These are phyloP conservation scores for Yamadazyma tumulicola DNA, from an alignment of 805 yeast species.

Conservation along the genomic window DNA sequence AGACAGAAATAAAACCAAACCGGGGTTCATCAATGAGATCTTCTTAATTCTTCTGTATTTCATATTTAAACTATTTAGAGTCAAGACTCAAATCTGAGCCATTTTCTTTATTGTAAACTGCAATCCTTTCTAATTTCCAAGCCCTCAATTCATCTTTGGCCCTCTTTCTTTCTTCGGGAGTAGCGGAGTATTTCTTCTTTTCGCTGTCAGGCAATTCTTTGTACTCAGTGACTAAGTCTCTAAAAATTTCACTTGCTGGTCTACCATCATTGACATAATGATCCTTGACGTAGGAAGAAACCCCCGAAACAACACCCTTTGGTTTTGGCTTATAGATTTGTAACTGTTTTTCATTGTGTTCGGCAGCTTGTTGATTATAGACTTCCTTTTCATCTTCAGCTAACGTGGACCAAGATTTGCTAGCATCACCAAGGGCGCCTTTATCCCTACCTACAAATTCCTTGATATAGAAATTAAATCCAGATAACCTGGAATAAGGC, in stretches of 20 bases:
- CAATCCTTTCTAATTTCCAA: conserved; percentile 29
- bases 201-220: conserved; percentile 23
- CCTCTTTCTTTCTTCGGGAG: conserved; percentile 16
- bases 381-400: conserved; percentile 25
- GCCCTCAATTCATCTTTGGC: conserved; percentile 19
- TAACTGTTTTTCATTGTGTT: conserved; percentile 22
- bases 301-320: conserved; percentile 26
- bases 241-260: conserved; percentile 18
- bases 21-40: too few species aligned
- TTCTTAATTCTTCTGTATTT: too few species aligned
- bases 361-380: conserved; percentile 23
- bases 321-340: conserved; percentile 31
- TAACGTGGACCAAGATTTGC: conserved; percentile 24
- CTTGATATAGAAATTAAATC: conserved; percentile 12
- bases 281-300: conserved; percentile 28
- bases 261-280: conserved; percentile 22
- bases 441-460: conserved; percentile 4
- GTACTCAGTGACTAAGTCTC: conserved; percentile 29
- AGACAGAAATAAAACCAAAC: too few species aligned
- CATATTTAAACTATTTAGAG: too few species aligned
- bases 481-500: conserved; percentile 7
- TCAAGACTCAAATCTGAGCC: conserved; percentile 6
- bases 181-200: conserved; percentile 21
- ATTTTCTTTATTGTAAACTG: conserved; percentile 9
- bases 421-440: conserved; percentile 5